Percentiles rank a stretch among this genome's conserved stretches.
These are phyloP conservation scores for Debaryomyces nepalensis DNA, from an alignment of 1,139 yeast species.

Conservation along the genomic window DNA sequence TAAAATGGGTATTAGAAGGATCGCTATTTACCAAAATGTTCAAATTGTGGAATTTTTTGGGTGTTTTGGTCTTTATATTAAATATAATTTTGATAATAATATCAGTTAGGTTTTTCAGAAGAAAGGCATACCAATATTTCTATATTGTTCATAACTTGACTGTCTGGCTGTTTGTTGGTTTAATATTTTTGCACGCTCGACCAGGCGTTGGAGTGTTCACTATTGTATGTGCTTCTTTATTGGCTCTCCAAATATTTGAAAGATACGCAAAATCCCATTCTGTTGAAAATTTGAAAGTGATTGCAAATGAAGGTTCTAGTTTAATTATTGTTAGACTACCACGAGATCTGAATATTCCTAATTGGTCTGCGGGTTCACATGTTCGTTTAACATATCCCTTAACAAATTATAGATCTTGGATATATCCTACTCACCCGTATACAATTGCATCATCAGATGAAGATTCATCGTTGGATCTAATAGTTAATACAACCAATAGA, in stretches of 20 bases:
- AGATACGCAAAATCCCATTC: slow-evolving; percentile 21
- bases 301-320: slow-evolving; percentile 22
- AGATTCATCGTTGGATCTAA: slow-evolving; percentile 28
- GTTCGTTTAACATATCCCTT: slow-evolving; percentile 32
- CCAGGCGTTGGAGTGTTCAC: slow-evolving; percentile 42
- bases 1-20: slow-evolving; percentile 48
- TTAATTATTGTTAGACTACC: slow-evolving; percentile 32
- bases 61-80: slow-evolving; percentile 55
- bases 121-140: slow-evolving; percentile 34
- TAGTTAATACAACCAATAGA: slow-evolving; percentile 25
- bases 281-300: slow-evolving; percentile 18
- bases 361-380: slow-evolving; percentile 43
- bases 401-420: slow-evolving; percentile 26
- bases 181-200: slow-evolving; percentile 47
- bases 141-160: slow-evolving; percentile 42
- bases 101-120: slow-evolving; percentile 49
- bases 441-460: slow-evolving; percentile 29
- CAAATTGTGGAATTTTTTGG: slow-evolving; percentile 58
- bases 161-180: slow-evolving; percentile 32
- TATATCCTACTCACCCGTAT: slow-evolving; percentile 47
- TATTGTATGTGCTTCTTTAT: slow-evolving; percentile 23
- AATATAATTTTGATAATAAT: slow-evolving; percentile 52
- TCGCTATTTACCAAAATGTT: slow-evolving; percentile 42
- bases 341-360: slow-evolving; percentile 30
- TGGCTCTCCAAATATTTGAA: slow-evolving; percentile 31